Evolutionary conservation across 2,329 filamentous ascomycete species (phyloP).

Genomic region (Beauveria sp.): DNA sequence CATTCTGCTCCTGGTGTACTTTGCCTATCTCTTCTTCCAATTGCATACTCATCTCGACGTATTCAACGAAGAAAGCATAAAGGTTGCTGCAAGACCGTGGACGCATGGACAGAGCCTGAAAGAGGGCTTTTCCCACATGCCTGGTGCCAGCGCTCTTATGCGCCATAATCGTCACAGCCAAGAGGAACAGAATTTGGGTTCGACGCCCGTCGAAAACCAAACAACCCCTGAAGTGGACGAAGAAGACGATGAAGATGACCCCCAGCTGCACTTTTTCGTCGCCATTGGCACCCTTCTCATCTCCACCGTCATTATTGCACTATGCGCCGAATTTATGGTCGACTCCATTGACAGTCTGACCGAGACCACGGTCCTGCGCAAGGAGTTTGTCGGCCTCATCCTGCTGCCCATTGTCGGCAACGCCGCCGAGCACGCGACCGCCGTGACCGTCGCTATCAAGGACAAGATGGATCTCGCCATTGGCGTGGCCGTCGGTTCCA

Average conservation of each 20-base stretch:
- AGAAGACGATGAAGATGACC: slow-evolving; percentile 66
- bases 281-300: slow-evolving; percentile 63
- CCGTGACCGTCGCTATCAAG: slow-evolving; percentile 71
- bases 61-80: slow-evolving; percentile 74
- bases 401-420: slow-evolving; percentile 79
- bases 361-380: slow-evolving; percentile 48
- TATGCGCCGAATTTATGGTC: slow-evolving; percentile 76
- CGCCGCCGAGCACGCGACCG: slow-evolving; percentile 74
- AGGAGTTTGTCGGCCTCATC: slow-evolving; percentile 74
- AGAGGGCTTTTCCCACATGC: slow-evolving; percentile 33
- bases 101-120: slow-evolving; percentile 28
- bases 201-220: slow-evolving; percentile 34
- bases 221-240: slow-evolving; percentile 37
- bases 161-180: slow-evolving; percentile 20
- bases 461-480: slow-evolving; percentile 83
- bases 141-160: slow-evolving; percentile 25
- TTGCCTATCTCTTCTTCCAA: slow-evolving; percentile 81
- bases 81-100: slow-evolving; percentile 56
- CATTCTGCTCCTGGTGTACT: slow-evolving; percentile 79
- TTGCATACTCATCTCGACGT: slow-evolving; percentile 75
- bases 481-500: slow-evolving; percentile 70
- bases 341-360: slow-evolving; percentile 65
- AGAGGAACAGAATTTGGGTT: slow-evolving; percentile 38
- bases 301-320: slow-evolving; percentile 72
- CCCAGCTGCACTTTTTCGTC: slow-evolving; percentile 64